Conservation (phyloP, 108 stramenopile genomes). For the Skeletonema costatum region DNA sequence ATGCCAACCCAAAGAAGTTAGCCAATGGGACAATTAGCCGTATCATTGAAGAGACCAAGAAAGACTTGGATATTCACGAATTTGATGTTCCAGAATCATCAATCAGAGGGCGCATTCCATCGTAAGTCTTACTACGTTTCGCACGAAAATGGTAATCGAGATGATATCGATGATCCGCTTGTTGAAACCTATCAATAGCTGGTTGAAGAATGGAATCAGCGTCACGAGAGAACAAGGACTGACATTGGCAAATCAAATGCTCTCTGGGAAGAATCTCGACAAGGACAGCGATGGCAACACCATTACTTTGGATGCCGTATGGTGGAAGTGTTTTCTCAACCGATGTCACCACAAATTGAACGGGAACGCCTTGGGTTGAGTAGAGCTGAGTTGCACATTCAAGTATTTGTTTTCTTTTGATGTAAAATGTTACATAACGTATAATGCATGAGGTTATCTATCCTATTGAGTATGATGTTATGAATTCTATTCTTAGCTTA, state of each 20-base stretch:
- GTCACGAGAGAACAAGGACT: conserved; percentile 23
- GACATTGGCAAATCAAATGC: conserved; percentile 3
- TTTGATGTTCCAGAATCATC: conserved; percentile 13
- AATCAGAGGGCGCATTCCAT: conserved; percentile 11
- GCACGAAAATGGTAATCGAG: not conserved
- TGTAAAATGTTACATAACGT: not conserved
- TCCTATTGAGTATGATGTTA: not conserved
- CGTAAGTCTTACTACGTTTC: conserved; percentile 12
- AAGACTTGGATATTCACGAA: conserved; percentile 27
- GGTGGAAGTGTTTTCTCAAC: conserved; percentile 17
- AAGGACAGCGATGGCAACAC: conserved; percentile 8
- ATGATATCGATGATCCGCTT: conserved; percentile 17
- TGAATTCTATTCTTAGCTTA: conserved; percentile 48
- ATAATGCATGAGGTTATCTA: not conserved
- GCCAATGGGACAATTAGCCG: not conserved
- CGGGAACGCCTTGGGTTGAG: not conserved
- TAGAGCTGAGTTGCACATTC: not conserved
- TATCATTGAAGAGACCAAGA: conserved; percentile 12
- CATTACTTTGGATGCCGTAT: conserved; percentile 12
- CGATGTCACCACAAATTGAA: conserved; percentile 13
- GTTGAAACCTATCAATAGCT: conserved; percentile 18
- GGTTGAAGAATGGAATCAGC: conserved; percentile 3
- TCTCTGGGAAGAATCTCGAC: conserved; percentile 11
- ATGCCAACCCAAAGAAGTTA: conserved; percentile 10
- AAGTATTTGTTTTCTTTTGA: not conserved